Evolutionary conservation across 1,284 basidiomycete species (phyloP).

Genomic region (Termitomyces sp.): DNA sequence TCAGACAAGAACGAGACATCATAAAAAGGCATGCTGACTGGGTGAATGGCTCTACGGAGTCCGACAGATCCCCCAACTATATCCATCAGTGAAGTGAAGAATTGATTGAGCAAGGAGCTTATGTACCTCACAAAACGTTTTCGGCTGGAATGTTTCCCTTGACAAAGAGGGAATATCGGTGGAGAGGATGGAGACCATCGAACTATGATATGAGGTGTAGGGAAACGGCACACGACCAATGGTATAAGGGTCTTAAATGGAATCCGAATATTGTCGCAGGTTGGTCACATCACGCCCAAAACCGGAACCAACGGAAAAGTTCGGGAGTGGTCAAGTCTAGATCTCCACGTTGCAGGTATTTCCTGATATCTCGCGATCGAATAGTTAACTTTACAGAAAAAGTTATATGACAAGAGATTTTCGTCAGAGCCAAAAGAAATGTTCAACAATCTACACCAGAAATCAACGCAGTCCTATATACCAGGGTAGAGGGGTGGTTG

Average conservation of each 20-base stretch:
- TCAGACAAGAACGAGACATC: slow-evolving; percentile 2
- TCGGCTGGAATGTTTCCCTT: slow-evolving; percentile 22
- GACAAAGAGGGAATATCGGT: slow-evolving; percentile 27
- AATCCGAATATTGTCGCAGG: slow-evolving; percentile 8
- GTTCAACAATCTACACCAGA: neutral
- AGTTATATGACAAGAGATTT: neutral
- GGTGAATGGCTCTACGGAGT: slow-evolving; percentile 54
- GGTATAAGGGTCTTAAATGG: slow-evolving; percentile 13
- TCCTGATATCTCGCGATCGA: neutral
- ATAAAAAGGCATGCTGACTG: slow-evolving; percentile 33
- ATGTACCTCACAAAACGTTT: slow-evolving; percentile 38
- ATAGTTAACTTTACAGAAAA: neutral
- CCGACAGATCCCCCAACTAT: slow-evolving; percentile 44
- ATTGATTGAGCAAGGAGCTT: neutral
- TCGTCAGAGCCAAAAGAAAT: neutral
- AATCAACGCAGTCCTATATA: neutral
- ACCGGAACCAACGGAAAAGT: slow-evolving; percentile 23
- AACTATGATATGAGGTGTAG: neutral
- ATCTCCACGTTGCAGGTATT: neutral
- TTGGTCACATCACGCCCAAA: slow-evolving; percentile 24
- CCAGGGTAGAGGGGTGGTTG: neutral
- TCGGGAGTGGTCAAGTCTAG: slow-evolving; percentile 11
- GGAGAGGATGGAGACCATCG: slow-evolving; percentile 36
- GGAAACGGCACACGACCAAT: slow-evolving; percentile 19
- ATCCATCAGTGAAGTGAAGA: slow-evolving; percentile 4